phyloP scores from a whole-genome alignment of 257 asterid genomes.

The Lavandula angustifolia region DNA sequence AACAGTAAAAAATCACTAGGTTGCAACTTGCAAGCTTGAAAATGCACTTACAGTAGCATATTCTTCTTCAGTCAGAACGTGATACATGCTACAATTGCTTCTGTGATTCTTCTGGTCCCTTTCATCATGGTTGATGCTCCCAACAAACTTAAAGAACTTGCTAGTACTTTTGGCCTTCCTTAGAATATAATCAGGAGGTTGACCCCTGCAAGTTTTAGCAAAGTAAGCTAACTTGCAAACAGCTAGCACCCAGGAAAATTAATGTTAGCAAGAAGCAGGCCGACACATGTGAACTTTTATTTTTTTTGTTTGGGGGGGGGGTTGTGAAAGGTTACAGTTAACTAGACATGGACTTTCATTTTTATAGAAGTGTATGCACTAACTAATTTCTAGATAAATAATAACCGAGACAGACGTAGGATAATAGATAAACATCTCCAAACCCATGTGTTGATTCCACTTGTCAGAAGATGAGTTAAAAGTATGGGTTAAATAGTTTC shows the following conservation, averaged over 20 bases:
- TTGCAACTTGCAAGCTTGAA: conserved; percentile 18
- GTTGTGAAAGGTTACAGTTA: conserved; percentile 1
- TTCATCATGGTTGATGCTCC: conserved; percentile 74
- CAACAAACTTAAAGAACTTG: conserved; percentile 87
- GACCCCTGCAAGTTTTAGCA: conserved; percentile 61
- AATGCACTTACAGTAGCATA: conserved; percentile 84
- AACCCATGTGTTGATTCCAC: conserved; percentile 16
- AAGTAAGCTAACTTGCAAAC: conserved; percentile 37
- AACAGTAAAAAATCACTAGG: conserved; percentile 15
- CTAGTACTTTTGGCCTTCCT: conserved; percentile 80
- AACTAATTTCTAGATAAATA: neutral
- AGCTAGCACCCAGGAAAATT: conserved; percentile 36
- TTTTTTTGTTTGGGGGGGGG: neutral
- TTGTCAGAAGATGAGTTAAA: conserved; percentile 11
- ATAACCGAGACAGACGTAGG: conserved; percentile 8
- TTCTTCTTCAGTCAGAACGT: conserved; percentile 84
- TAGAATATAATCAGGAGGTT: conserved; percentile 91
- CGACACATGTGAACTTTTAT: neutral
- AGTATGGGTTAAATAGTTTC: conserved; percentile 18
- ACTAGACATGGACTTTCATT: neutral
- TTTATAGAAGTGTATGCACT: neutral
- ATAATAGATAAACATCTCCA: conserved; percentile 13
- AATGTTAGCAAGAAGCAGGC: conserved; percentile 30
- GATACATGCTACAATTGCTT: conserved; percentile 64
- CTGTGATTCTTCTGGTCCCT: conserved; percentile 50